phyloP scores from a whole-genome alignment of 148 eudicot species.

The Nepenthes gracilis region DNA sequence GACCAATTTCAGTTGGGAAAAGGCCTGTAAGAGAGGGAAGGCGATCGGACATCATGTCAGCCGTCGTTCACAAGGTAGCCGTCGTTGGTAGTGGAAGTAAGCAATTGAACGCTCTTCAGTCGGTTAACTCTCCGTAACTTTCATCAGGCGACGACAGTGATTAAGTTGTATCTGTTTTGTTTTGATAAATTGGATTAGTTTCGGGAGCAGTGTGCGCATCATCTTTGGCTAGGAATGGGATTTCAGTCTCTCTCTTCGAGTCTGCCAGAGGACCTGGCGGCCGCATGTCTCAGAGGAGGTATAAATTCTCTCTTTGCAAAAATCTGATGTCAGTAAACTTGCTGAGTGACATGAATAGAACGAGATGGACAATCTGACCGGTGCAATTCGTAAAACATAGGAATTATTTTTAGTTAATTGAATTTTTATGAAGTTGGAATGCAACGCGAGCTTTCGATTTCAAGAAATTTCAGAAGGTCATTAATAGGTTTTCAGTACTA shows the following conservation, averaged over 20 bases:
- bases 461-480: no score
- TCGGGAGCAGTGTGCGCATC: slow-evolving; percentile 98
- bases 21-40: no score
- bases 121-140: not conserved
- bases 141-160: not conserved
- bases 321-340: no score
- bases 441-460: no score
- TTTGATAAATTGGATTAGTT: slow-evolving; percentile 21
- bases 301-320: no score
- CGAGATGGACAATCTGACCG: no score
- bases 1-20: no score
- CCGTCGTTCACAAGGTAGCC: slow-evolving; percentile 51
- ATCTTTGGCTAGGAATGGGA: slow-evolving; percentile 63
- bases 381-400: no score
- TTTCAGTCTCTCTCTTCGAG: slow-evolving; percentile 75
- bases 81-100: slow-evolving; percentile 88
- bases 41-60: slow-evolving; percentile 24
- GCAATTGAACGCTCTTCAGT: slow-evolving; percentile 6
- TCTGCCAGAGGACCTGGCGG: slow-evolving; percentile 95
- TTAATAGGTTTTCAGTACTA: no score
- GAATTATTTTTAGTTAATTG: no score
- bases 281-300: slow-evolving; percentile 95
- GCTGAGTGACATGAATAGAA: no score
- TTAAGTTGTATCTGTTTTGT: not conserved
- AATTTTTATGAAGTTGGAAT: no score